Conservation (phyloP, 1,284 basidiomycete species). For the Xerocomus amazonicus region DNA sequence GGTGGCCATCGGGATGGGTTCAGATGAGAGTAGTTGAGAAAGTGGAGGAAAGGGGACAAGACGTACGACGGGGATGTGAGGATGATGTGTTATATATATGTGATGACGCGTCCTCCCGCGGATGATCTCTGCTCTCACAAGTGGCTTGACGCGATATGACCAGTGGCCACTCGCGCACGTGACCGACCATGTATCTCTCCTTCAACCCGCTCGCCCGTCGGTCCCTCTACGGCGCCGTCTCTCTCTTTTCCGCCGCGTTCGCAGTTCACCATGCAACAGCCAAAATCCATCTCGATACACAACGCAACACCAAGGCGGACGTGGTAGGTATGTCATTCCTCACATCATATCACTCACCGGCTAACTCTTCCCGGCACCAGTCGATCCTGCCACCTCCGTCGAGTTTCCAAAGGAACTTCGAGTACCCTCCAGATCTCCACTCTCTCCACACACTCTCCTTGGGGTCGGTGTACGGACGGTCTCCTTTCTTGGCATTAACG, state of each 20-base stretch:
- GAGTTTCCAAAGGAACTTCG: slow-evolving; percentile 63
- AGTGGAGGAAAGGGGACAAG: slow-evolving; percentile 17
- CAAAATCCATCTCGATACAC: slow-evolving; percentile 40
- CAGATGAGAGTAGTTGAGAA: slow-evolving; percentile 21
- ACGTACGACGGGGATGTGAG: slow-evolving; percentile 25
- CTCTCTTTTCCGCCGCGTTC: slow-evolving; percentile 35
- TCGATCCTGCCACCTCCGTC: slow-evolving; percentile 69
- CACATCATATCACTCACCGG: not conserved
- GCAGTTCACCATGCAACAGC: slow-evolving; percentile 20
- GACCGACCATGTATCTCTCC: slow-evolving; percentile 17
- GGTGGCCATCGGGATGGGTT: slow-evolving; percentile 19
- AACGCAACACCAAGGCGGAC: slow-evolving; percentile 13
- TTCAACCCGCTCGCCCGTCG: slow-evolving; percentile 4
- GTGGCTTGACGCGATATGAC: too few species aligned
- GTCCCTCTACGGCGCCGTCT: slow-evolving; percentile 32
- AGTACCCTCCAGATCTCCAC: slow-evolving; percentile 56
- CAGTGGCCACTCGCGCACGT: slow-evolving; percentile 13
- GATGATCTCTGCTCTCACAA: too few species aligned
- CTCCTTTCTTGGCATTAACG: slow-evolving; percentile 77
- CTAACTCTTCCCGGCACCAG: slow-evolving; percentile 23
- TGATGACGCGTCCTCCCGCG: slow-evolving; percentile 29
- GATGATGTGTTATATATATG: slow-evolving; percentile 10
- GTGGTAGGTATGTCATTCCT: slow-evolving; percentile 20
- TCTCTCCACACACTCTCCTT: slow-evolving; percentile 64
- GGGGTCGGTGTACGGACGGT: slow-evolving; percentile 84